Evolutionary conservation across 257 asterid species (phyloP).

Genomic region (Ligustrum vulgare): DNA sequence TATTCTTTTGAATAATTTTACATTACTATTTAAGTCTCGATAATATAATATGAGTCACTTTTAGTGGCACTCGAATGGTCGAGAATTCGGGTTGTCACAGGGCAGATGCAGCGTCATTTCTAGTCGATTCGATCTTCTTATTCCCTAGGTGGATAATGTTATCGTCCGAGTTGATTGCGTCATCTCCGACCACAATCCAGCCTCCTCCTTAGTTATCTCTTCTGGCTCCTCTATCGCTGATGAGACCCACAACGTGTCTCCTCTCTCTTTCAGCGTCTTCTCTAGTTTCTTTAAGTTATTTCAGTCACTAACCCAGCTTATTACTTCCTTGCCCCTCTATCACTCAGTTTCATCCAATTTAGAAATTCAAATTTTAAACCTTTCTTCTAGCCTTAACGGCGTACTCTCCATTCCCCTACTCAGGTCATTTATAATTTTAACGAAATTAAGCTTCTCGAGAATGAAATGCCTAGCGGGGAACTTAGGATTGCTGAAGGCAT

Average conservation of each 20-base stretch:
- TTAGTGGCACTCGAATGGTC: too few species aligned
- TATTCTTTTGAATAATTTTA: too few species aligned
- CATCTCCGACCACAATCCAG: slow-evolving; percentile 38
- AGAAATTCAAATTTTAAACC: neutral
- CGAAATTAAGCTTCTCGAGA: slow-evolving; percentile 40
- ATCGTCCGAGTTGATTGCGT: slow-evolving; percentile 51
- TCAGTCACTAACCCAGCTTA: slow-evolving; percentile 32
- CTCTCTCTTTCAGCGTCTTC: slow-evolving; percentile 30
- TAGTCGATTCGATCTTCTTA: too few species aligned
- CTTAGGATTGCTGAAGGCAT: slow-evolving; percentile 42
- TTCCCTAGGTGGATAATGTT: too few species aligned
- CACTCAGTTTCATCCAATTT: too few species aligned
- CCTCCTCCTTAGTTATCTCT: slow-evolving; percentile 14
- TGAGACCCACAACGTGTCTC: slow-evolving; percentile 27
- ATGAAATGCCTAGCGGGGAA: slow-evolving; percentile 44
- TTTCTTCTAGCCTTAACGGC: slow-evolving; percentile 24
- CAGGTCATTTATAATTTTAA: slow-evolving; percentile 41
- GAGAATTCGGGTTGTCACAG: too few species aligned
- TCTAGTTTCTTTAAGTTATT: slow-evolving; percentile 33
- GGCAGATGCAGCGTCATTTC: too few species aligned
- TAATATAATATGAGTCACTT: too few species aligned
- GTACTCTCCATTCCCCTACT: slow-evolving; percentile 50
- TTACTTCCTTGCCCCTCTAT: slow-evolving; percentile 12
- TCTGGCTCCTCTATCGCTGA: neutral
- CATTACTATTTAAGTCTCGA: too few species aligned